Base-by-base conservation (phyloP, 345 rosid genomes). In the Syzygium jambos region DNA sequence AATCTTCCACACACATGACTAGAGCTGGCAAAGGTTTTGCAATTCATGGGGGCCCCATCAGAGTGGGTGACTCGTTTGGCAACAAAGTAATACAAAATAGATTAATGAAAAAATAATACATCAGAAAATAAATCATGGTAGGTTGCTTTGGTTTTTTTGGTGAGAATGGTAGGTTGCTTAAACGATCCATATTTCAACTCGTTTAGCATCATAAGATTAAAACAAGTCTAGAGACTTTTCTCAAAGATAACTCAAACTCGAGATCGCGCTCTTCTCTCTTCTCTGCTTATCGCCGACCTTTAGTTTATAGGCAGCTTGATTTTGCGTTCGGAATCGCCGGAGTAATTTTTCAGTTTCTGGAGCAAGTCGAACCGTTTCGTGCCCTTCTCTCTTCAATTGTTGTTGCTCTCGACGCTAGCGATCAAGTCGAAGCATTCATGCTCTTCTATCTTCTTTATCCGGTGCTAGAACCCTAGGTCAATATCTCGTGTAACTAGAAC, bases 251-350 rank as follows among this genome's bases (percentile, higher is more conserved):
- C 43, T 29, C 46, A 8, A 30, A 16, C 43, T 0, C 3, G 25
- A 34, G 49, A 73, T 73, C 46, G 11, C 3, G 2, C 46, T 17
- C 25, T 68, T 9, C 7, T 68, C 46, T 68, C 7, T 19, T 38
- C 46, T 34, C 3, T 1, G 9, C 19, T 19, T 73, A 4, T 19
- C 0, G 4, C 80, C 22, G 13, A 4, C 38, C 14, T 34, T 73
- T 3, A 17, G 0, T 38, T 11, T 34, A 34, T 1, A 9, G 25
- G 78, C 14, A 1, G 25, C 46, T 34, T 73, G 41, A 30, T 65
- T 30, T n/a, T 41, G 30, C 1, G 5, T 30, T 68, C 10, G 78
- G 23, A 68, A 34, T 68, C 0, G 0, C 23, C 0, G 2, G 41
- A 30, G 11, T 65, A 17, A 34, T 68, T 8, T 65, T 65, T 9